Evolutionary conservation across 2,329 filamentous ascomycete genomes (phyloP).

Genomic region (Beauveria varroae): DNA sequence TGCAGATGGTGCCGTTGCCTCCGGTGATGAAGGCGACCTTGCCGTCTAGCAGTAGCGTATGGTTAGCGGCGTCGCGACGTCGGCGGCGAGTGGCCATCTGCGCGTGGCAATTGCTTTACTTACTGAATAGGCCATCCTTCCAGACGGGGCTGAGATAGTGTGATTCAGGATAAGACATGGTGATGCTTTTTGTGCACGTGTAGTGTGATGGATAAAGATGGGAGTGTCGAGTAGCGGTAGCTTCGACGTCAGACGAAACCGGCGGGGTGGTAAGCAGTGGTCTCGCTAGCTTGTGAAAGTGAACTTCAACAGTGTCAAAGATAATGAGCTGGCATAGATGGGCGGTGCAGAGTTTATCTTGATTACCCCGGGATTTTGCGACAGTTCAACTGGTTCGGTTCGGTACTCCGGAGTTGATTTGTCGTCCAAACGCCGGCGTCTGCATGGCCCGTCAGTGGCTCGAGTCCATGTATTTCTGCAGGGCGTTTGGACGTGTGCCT

Average conservation of each 20-base stretch:
- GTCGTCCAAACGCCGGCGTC: neutral
- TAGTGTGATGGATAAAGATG: neutral
- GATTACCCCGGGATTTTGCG: neutral
- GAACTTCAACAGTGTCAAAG: neutral
- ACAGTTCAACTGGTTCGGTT: neutral
- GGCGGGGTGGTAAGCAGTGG: neutral
- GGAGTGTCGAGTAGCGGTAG: neutral
- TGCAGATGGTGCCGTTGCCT: constrained; percentile 89
- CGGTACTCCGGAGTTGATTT: constrained; percentile 4
- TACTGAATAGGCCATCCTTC: constrained; percentile 83
- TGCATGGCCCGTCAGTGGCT: neutral
- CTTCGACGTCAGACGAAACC: neutral
- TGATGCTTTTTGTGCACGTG: constrained; percentile 15
- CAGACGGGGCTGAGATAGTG: constrained; percentile 77
- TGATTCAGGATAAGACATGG: constrained; percentile 62
- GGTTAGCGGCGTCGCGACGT: neutral
- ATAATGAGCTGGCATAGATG: neutral
- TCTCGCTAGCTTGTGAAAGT: neutral
- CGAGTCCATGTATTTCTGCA: neutral
- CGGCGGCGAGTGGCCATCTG: neutral
- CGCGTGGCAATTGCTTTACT: constrained; percentile 16
- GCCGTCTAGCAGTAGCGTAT: constrained; percentile 45
- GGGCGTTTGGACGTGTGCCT: neutral
- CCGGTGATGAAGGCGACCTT: constrained; percentile 95
- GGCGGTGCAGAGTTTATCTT: neutral